Percentiles rank a stretch among this genome's conserved stretches.
Conservation (phyloP, 768 basidiomycete species). For the Trametes gibbosa region DNA sequence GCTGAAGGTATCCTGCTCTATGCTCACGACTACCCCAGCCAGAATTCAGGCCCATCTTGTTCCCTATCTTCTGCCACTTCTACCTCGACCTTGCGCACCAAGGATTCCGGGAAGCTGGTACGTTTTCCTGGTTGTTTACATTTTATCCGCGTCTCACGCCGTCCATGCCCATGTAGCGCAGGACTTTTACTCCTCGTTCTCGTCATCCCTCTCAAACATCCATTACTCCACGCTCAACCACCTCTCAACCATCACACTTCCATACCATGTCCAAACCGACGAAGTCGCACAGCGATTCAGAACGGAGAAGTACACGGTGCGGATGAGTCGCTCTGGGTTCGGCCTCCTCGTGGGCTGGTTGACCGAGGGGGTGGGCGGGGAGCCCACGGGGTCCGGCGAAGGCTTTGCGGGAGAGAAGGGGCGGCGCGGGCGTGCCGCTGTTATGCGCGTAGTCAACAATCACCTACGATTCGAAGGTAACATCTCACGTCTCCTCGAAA, state of each 20-base stretch:
- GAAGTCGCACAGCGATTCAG: constrained; percentile 82
- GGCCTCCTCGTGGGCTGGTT: constrained; percentile 93
- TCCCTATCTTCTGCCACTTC: constrained; percentile 96
- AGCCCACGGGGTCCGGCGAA: constrained; percentile 74
- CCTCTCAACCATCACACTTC: constrained; percentile 76
- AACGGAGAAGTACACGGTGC: constrained; percentile 86
- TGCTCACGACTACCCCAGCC: constrained; percentile 49
- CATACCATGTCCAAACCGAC: constrained; percentile 81
- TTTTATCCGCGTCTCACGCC: background rate
- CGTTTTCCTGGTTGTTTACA: background rate
- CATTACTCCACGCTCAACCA: constrained; percentile 74
- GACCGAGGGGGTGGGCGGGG: constrained; percentile 87
- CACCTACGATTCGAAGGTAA: constrained; percentile 88
- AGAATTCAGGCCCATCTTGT: constrained; percentile 89
- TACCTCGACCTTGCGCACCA: constrained; percentile 92
- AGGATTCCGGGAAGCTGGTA: constrained; percentile 85
- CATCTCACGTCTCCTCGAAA: constrained; percentile 1
- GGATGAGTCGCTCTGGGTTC: constrained; percentile 90
- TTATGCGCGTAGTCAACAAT: constrained; percentile 94
- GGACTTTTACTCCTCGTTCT: constrained; percentile 71
- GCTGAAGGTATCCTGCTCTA: background rate
- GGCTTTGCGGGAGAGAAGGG: constrained; percentile 82
- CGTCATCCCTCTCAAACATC: constrained; percentile 57
- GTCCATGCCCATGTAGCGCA: constrained; percentile 46
- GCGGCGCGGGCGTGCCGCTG: constrained; percentile 80